Evolutionary conservation across 2,329 filamentous ascomycete species (phyloP), one percentile per base, ranked within the genome.

Genomic region (Zymoseptoria crescenta): DNA sequence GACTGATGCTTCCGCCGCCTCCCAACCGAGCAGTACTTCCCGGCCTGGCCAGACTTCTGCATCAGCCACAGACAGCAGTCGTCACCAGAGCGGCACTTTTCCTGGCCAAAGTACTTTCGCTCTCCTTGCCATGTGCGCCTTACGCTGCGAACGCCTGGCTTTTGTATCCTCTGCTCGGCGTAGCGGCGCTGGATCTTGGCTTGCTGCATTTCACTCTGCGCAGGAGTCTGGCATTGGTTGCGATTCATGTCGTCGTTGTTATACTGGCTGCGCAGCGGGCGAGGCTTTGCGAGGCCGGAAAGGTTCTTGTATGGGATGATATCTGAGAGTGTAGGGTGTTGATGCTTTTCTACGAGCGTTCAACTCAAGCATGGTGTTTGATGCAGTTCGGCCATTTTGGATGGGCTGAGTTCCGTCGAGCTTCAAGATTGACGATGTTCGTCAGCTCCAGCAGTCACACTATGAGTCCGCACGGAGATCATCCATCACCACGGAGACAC

Each of bases 111-210:
- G 74, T 91, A 8, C 74, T 81, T 10, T 83, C 84, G 0, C 74
- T 94, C 8, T 79, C 82, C 2, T 79, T 81, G 52, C 82, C 87
- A 0, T 96, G 91, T 72, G 84, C 84, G 70, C 91, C 91, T 0
- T 85, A 86, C 59, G 84, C 85, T 50, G 79, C 83, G n/a, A 86
- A 81, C 51, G 77, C 83, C 6, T 82, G 82, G 72, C 74, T 91
- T 4, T 79, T 84, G 4, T 85, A 87, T 64, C 84, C 87, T 2
- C 76, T 96, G 1, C 75, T 95, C 4, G 74, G 81, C 3, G 72
- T 93, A 7, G 90, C 89, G 8, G 83, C 82, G 1, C 66, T 91
- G 10, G 89, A 92, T 63, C 73, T 83, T 16, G 67, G 75, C 1
- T 64, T 73, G 1, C 62, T 75, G 9, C 60, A 64, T 0, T 72